phyloP scores from a whole-genome alignment of 2,329 filamentous ascomycete species.

The Botryotinia narcissicola region DNA sequence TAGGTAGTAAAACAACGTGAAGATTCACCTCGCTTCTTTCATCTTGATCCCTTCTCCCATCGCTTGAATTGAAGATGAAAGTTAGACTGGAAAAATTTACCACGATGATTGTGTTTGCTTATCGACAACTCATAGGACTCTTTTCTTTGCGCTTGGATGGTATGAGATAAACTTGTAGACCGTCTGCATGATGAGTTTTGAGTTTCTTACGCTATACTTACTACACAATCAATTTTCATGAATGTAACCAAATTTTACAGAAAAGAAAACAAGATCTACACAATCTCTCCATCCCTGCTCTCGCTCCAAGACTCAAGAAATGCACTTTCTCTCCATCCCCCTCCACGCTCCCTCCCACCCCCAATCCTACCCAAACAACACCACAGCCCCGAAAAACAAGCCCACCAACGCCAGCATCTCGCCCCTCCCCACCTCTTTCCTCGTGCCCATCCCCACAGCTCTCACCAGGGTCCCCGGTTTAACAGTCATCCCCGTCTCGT shows the following conservation, averaged over 20 bases:
- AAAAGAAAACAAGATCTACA: background rate
- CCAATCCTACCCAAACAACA: background rate
- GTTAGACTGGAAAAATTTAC: too few relatives aligned
- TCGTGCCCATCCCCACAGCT: background rate
- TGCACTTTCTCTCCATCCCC: background rate
- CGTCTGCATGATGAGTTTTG: too few relatives aligned
- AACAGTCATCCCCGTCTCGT: background rate
- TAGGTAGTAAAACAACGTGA: too few relatives aligned
- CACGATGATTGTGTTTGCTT: rapidly evolving
- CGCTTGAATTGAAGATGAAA: too few relatives aligned
- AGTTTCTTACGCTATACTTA: too few relatives aligned
- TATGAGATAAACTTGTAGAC: rapidly evolving
- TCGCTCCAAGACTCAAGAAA: background rate
- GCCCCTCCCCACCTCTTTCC: background rate
- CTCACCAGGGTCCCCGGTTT: background rate
- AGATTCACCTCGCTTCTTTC: too few relatives aligned
- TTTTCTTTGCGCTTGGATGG: background rate
- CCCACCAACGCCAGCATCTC: background rate
- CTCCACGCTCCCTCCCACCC: too few relatives aligned
- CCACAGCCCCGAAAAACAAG: background rate
- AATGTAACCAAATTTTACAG: background rate
- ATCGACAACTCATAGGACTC: too few relatives aligned
- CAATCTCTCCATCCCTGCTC: background rate
- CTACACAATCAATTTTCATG: too few relatives aligned
- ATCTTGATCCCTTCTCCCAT: too few relatives aligned